phyloP scores from a whole-genome alignment of 176 grass and related monocot genomes.

The Elaeis guineensis region DNA sequence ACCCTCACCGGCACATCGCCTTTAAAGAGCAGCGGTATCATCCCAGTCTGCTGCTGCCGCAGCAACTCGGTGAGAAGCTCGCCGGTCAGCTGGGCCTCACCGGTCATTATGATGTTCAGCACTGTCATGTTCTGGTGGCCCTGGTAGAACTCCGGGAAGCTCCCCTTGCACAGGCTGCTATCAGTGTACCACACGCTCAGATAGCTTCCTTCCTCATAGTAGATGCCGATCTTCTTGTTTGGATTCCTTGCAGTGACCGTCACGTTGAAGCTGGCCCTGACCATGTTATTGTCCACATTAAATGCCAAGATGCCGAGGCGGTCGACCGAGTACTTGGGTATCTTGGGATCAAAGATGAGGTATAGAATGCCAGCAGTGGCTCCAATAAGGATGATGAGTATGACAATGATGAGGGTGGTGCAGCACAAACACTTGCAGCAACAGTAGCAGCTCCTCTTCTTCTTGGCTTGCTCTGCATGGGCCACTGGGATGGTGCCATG shows the following conservation, averaged over 20 bases:
- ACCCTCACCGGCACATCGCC: slow-evolving; percentile 57
- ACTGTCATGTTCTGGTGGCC: slow-evolving; percentile 63
- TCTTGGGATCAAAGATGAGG: slow-evolving; percentile 74
- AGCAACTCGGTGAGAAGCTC: slow-evolving; percentile 29
- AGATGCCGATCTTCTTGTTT: slow-evolving; percentile 72
- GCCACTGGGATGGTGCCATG: slow-evolving; percentile 7
- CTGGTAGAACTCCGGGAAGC: slow-evolving; percentile 77
- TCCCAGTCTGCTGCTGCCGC: slow-evolving; percentile 33
- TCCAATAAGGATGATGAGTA: slow-evolving; percentile 36
- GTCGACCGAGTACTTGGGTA: slow-evolving; percentile 70
- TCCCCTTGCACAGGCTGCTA: slow-evolving; percentile 49
- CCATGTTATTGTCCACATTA: slow-evolving; percentile 23
- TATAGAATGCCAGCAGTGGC: slow-evolving; percentile 76
- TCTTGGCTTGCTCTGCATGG: not conserved
- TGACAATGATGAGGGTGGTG: slow-evolving; percentile 21
- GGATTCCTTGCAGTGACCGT: slow-evolving; percentile 52
- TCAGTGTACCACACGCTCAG: slow-evolving; percentile 54
- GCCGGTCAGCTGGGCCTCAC: slow-evolving; percentile 40
- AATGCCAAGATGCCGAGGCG: slow-evolving; percentile 42
- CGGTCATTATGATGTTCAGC: slow-evolving; percentile 30
- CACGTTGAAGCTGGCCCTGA: slow-evolving; percentile 52
- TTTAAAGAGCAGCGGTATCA: slow-evolving; percentile 38
- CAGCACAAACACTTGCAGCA: slow-evolving; percentile 76
- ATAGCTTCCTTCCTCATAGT: slow-evolving; percentile 58
- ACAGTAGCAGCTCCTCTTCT: slow-evolving; percentile 37